A percentile compares a stretch with the other conserved stretches of the same genome.
Evolutionary conservation across 208 protist species (phyloP).

Genomic region (Crithidia sp.): DNA sequence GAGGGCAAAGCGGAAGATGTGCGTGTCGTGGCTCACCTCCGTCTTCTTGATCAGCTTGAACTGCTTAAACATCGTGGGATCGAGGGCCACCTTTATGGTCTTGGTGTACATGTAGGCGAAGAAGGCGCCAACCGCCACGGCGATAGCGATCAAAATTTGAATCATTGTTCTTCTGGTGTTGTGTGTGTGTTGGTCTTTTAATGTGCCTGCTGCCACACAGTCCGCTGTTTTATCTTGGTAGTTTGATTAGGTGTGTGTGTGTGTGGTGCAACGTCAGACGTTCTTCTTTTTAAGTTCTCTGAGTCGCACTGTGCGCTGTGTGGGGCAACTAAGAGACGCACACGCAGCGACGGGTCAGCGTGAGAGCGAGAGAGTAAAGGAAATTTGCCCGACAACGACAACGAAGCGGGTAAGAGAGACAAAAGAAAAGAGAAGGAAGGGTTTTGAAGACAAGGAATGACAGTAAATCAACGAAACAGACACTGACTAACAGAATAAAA

Average conservation of each 20-base stretch:
- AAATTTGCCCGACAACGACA: too few species aligned
- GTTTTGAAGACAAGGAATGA: not conserved
- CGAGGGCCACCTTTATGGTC: constrained; percentile 45
- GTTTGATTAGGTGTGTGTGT: not conserved
- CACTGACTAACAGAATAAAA: not conserved
- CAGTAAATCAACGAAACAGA: not conserved
- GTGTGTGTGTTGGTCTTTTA: too few species aligned
- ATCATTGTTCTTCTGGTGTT: constrained; percentile 11
- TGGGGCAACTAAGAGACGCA: too few species aligned
- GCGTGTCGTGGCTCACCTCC: constrained; percentile 71
- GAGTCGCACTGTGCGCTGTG: too few species aligned
- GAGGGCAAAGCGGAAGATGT: constrained; percentile 87
- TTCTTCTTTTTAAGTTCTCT: too few species aligned
- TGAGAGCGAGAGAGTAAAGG: too few species aligned
- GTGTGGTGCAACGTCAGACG: not conserved
- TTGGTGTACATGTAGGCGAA: constrained; percentile 31
- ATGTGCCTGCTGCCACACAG: too few species aligned
- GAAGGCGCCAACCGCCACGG: constrained; percentile 30
- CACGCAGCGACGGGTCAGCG: too few species aligned
- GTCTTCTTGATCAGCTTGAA: constrained; percentile 64
- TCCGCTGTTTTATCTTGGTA: too few species aligned
- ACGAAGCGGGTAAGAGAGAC: not conserved
- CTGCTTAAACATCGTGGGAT: constrained; percentile 56
- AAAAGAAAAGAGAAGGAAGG: constrained; percentile 4
- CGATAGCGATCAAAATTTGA: constrained; percentile 27